Evolutionary conservation across 1,139 yeast species (phyloP).

Genomic region (Scheffersomyces parashehatae): DNA sequence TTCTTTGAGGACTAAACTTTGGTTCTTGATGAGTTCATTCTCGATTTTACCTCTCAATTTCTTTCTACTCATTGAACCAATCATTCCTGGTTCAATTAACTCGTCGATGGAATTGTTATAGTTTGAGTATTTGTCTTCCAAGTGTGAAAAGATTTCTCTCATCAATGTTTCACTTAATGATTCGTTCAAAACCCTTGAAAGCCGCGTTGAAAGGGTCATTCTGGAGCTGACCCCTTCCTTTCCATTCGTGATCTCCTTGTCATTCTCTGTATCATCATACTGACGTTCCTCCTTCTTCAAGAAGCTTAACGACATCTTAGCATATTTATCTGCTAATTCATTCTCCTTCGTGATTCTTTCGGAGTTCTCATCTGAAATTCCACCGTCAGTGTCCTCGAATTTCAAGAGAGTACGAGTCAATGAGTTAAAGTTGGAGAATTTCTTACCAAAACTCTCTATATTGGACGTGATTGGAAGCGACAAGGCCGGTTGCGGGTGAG

Average conservation of each 20-base stretch:
- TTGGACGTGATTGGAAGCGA: slow-evolving; percentile 44
- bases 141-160: slow-evolving; percentile 46
- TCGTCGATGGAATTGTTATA: slow-evolving; percentile 14
- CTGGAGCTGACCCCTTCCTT: slow-evolving; percentile 2
- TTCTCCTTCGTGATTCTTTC: slow-evolving; percentile 5
- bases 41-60: slow-evolving; percentile 70
- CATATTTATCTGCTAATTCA: slow-evolving; percentile 21
- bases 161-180: slow-evolving; percentile 49
- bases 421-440: slow-evolving; percentile 34
- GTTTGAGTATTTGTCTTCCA: slow-evolving; percentile 41
- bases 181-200: slow-evolving; percentile 52
- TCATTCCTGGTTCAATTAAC: slow-evolving; percentile 22
- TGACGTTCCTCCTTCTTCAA: slow-evolving; percentile 8
- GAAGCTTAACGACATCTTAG: slow-evolving; percentile 11
- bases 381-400: slow-evolving; percentile 8
- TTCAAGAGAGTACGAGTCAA: slow-evolving; percentile 33
- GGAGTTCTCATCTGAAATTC: not conserved
- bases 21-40: slow-evolving; percentile 65
- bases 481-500: slow-evolving; percentile 50
- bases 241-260: not conserved
- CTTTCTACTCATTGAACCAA: slow-evolving; percentile 22
- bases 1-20: slow-evolving; percentile 57
- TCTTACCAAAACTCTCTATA: slow-evolving; percentile 38
- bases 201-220: slow-evolving; percentile 41
- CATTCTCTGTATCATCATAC: not conserved